phyloP scores from a whole-genome alignment of 1,139 yeast species.

The Pichia sp. region DNA sequence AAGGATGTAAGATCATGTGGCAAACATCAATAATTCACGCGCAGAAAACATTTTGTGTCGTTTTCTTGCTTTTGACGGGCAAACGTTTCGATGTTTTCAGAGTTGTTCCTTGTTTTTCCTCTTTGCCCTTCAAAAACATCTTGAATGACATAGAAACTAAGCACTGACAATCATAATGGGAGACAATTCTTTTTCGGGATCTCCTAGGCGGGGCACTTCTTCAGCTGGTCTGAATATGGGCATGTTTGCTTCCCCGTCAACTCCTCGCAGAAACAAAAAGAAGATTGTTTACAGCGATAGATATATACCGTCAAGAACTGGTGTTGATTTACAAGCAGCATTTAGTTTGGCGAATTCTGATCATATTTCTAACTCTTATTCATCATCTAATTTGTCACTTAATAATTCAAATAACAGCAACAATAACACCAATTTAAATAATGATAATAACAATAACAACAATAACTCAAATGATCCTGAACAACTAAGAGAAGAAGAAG shows the following conservation, averaged over 20 bases:
- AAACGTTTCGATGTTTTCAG: not conserved
- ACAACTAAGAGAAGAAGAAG: constrained; percentile 66
- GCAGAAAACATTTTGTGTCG: not conserved
- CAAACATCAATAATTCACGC: not conserved
- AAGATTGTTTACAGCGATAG: constrained; percentile 66
- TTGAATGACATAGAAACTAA: too few species aligned
- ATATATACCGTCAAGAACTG: constrained; percentile 79
- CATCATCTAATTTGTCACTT: constrained; percentile 4
- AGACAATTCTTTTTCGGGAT: constrained; percentile 14
- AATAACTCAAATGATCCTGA: constrained; percentile 55
- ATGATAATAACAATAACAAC: not conserved
- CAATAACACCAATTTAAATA: not conserved
- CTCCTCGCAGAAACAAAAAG: constrained; percentile 35
- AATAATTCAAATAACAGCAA: not conserved
- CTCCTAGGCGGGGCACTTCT: constrained; percentile 17
- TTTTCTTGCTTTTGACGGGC: too few species aligned
- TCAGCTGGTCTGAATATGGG: constrained; percentile 10
- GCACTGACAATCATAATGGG: constrained; percentile 2
- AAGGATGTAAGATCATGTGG: not conserved
- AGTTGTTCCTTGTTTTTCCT: not conserved
- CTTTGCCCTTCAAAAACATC: not conserved
- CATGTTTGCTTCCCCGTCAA: constrained; percentile 25
- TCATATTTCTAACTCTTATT: constrained; percentile 7
- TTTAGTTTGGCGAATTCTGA: constrained; percentile 47
- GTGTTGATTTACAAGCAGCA: constrained; percentile 85